phyloP scores from a whole-genome alignment of 2,329 filamentous ascomycete genomes.

The Graphilbum ipis-grandicollis region DNA sequence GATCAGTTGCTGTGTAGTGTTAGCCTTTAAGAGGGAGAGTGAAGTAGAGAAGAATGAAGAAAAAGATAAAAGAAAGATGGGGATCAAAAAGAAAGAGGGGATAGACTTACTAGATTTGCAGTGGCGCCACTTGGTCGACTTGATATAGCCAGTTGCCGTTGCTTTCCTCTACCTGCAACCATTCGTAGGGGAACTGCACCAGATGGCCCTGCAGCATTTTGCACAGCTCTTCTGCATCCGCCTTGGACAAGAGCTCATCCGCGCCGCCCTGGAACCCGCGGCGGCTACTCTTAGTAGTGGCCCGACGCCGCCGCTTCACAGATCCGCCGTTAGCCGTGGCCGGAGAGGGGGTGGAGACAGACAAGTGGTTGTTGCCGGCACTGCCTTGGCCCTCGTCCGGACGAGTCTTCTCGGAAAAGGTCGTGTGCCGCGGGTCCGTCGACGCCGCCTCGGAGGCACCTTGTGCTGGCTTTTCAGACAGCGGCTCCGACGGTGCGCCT shows the following conservation, averaged over 20 bases:
- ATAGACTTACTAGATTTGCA: constrained; percentile 81
- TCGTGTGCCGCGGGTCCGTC: no score
- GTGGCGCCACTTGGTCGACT: constrained; percentile 83
- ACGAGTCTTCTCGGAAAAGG: no score
- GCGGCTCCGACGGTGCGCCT: no score
- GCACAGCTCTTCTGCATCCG: constrained; percentile 68
- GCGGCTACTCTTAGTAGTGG: constrained; percentile 51
- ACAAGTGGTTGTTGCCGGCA: background rate
- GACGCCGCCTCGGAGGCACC: no score
- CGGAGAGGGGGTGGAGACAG: background rate
- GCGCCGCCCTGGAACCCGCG: constrained; percentile 42
- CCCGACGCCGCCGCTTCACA: constrained; percentile 45
- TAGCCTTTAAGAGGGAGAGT: no score
- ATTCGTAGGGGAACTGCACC: constrained; percentile 90
- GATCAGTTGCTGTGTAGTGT: background rate
- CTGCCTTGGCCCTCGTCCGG: background rate
- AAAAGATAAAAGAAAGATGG: background rate
- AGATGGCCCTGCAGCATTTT: constrained; percentile 72
- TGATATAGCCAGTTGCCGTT: constrained; percentile 95
- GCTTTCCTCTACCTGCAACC: constrained; percentile 79
- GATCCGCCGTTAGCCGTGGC: constrained; percentile 22
- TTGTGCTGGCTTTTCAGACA: no score
- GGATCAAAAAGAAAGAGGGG: no score
- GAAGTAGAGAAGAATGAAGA: no score
- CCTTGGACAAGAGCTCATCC: constrained; percentile 60